These are phyloP conservation scores for Cubamyces sp. DNA, from an alignment of 768 basidiomycete species.

Conservation along the genomic window DNA sequence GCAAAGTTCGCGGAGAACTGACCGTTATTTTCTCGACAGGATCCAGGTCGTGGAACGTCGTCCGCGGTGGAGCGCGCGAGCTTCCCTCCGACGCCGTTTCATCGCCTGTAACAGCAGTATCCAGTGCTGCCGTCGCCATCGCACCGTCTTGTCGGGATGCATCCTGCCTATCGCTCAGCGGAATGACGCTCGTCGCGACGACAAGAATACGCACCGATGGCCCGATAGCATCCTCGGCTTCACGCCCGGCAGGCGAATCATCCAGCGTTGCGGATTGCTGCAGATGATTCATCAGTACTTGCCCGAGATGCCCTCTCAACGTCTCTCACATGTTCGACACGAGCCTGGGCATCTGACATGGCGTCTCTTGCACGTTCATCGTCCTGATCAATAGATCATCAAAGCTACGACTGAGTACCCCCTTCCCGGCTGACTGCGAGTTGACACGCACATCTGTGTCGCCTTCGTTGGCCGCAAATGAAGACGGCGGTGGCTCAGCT, in stretches of 20 bases:
- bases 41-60: conserved; percentile 23
- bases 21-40: conserved; percentile 28
- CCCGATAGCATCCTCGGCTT: not conserved
- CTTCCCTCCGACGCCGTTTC: not conserved
- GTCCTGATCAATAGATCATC: conserved; percentile 2
- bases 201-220: conserved; percentile 5
- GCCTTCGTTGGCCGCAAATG: conserved; percentile 19
- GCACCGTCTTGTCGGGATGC: not conserved
- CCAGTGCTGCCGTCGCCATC: not conserved
- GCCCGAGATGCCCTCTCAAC: not conserved
- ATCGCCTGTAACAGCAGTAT: not conserved
- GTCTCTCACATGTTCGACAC: conserved; percentile 3
- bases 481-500: conserved; percentile 30
- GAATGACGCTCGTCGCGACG: not conserved
- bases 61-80: conserved; percentile 9
- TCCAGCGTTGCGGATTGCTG: not conserved
- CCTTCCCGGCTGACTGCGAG: no score
- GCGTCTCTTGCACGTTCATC: conserved; percentile 1
- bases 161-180: conserved; percentile 3
- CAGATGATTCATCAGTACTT: conserved; percentile 4
- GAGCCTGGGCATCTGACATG: not conserved
- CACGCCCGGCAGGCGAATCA: not conserved
- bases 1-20: conserved; percentile 1
- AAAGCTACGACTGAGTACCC: no score
- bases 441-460: conserved; percentile 22